Evolutionary conservation across 2,329 filamentous ascomycete genomes (phyloP).

Genomic region (Xylariaceae sp.): DNA sequence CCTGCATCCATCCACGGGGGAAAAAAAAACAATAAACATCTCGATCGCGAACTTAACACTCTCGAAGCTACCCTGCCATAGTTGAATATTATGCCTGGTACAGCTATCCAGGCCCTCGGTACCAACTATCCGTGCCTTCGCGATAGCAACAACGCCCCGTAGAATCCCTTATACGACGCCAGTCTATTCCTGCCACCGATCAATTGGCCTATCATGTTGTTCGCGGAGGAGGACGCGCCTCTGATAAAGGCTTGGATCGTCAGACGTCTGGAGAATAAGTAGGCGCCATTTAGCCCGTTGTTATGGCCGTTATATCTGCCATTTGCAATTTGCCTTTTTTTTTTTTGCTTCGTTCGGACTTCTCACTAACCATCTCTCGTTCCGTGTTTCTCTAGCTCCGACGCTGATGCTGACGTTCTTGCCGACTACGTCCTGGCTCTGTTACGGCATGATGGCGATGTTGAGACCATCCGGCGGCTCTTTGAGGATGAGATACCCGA

Average conservation of each 20-base stretch:
- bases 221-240: conserved; percentile 55
- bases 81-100: background rate
- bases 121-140: background rate
- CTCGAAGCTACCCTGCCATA: background rate
- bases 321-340: too few relatives aligned
- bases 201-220: conserved; percentile 46
- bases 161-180: background rate
- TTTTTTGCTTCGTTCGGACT: background rate
- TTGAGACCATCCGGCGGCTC: conserved; percentile 57
- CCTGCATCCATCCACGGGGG: background rate
- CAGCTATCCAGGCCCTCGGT: background rate
- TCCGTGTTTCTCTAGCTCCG: conserved; percentile 50
- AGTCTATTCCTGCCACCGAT: background rate
- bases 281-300: conserved; percentile 30
- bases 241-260: conserved; percentile 72
- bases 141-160: background rate
- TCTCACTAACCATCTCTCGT: conserved; percentile 11
- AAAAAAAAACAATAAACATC: background rate
- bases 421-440: conserved; percentile 81
- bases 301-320: background rate
- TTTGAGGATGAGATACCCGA: conserved; percentile 69
- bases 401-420: conserved; percentile 74
- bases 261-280: conserved; percentile 71
- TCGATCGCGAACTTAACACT: background rate
- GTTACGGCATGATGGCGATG: conserved; percentile 62